phyloP scores from a whole-genome alignment of 129 eudicot species.

The Helianthus tuberosus region DNA sequence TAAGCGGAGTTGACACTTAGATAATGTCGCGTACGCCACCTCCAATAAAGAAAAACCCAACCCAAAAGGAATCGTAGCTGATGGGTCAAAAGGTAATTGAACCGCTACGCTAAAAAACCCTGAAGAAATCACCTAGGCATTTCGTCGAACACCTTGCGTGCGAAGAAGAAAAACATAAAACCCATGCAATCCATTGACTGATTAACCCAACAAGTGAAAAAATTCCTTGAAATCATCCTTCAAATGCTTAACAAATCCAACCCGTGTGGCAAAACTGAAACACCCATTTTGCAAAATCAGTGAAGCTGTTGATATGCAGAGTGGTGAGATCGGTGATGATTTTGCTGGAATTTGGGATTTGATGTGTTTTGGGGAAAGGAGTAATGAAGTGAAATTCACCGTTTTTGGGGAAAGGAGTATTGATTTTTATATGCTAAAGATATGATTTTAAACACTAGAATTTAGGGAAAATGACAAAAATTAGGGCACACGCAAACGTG shows the following conservation, averaged over 20 bases:
- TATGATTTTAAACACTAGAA: not conserved
- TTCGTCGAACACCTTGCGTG: too few relatives aligned
- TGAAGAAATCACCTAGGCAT: too few relatives aligned
- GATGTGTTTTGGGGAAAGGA: not conserved
- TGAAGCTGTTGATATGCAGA: not conserved
- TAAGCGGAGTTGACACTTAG: too few relatives aligned
- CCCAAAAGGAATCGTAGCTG: too few relatives aligned
- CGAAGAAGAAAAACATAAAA: too few relatives aligned
- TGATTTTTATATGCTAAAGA: too few relatives aligned
- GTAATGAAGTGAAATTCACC: too few relatives aligned
- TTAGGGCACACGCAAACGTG: not conserved
- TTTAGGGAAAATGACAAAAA: not conserved
- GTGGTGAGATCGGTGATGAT: not conserved
- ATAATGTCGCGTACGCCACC: too few relatives aligned
- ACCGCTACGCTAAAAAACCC: too few relatives aligned
- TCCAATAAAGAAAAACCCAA: too few relatives aligned
- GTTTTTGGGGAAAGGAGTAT: too few relatives aligned
- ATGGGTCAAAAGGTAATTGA: too few relatives aligned
- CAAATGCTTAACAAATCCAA: not conserved
- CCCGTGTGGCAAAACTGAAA: conserved; percentile 1
- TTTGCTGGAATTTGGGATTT: not conserved
- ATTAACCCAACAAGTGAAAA: conserved; percentile 4
- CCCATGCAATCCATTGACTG: conserved; percentile 22
- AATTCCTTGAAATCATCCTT: conserved; percentile 13
- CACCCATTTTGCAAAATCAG: conserved; percentile 15